These are phyloP conservation scores for Rhizopus microsporus DNA, from an alignment of 371 early-diverging fungal species.

Conservation along the genomic window DNA sequence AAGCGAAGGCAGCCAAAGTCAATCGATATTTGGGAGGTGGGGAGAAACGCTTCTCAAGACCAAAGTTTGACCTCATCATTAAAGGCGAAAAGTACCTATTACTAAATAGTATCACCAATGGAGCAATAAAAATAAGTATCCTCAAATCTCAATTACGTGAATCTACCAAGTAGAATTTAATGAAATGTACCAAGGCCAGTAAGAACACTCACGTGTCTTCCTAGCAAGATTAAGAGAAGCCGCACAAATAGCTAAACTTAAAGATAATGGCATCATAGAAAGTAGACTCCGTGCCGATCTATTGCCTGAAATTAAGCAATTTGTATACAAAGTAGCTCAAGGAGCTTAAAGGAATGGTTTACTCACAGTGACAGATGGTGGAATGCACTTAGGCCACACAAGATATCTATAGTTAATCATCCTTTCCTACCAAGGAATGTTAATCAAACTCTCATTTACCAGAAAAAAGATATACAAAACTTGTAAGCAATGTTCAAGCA, in stretches of 20 bases:
- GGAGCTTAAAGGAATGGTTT: neutral
- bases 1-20: too few species aligned
- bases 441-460: neutral
- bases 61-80: too few species aligned
- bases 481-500: too few species aligned
- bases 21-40: too few species aligned
- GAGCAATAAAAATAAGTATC: neutral
- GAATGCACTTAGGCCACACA: constrained; percentile 1
- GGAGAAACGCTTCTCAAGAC: too few species aligned
- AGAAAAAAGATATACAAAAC: neutral
- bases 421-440: neutral
- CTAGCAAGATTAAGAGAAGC: constrained; percentile 7
- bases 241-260: constrained; percentile 4
- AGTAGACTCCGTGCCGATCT: constrained; percentile 1
- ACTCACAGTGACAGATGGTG: neutral
- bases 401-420: neutral
- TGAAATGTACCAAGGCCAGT: neutral
- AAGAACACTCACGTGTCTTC: constrained; percentile 2
- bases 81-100: too few species aligned
- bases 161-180: neutral
- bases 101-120: neutral
- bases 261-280: neutral
- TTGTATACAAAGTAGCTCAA: neutral
- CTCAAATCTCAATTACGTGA: constrained; percentile 3
- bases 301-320: neutral